Evolutionary conservation across 768 basidiomycete species (phyloP).

Genomic region (Rhodotorula paludigena): DNA sequence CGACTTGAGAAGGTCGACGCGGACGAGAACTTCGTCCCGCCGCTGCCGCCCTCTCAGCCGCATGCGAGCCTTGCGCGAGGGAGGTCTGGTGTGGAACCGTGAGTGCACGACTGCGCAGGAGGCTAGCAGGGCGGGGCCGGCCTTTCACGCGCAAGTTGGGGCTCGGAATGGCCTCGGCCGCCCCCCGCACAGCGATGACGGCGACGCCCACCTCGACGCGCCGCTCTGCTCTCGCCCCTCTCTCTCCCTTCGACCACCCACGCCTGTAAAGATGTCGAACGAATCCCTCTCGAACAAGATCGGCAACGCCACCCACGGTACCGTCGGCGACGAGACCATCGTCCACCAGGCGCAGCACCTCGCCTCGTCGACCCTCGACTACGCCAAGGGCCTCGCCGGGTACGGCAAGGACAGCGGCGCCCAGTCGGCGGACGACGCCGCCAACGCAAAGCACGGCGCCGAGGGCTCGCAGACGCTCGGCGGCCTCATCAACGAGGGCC

Average conservation of each 20-base stretch:
- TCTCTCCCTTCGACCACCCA: not conserved
- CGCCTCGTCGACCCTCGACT: conserved; percentile 19
- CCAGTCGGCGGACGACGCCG: not conserved
- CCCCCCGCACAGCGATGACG: too few relatives aligned
- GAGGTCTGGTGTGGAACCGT: too few relatives aligned
- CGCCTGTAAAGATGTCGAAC: not conserved
- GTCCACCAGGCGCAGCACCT: conserved; percentile 9
- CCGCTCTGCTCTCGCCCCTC: not conserved
- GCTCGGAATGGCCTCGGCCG: too few relatives aligned
- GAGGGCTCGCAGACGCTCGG: conserved; percentile 18
- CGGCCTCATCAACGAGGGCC: conserved; percentile 20
- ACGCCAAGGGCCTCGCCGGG: conserved; percentile 25
- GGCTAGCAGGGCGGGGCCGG: too few relatives aligned
- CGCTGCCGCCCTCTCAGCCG: too few relatives aligned
- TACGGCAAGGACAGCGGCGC: conserved; percentile 20
- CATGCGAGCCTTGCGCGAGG: too few relatives aligned
- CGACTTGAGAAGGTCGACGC: too few relatives aligned
- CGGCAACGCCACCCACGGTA: conserved; percentile 17
- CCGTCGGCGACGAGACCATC: conserved; percentile 25
- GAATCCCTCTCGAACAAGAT: conserved; percentile 11
- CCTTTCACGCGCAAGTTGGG: too few relatives aligned
- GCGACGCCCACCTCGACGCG: not conserved
- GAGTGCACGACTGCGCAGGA: too few relatives aligned
- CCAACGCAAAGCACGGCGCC: conserved; percentile 1
- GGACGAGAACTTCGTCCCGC: too few relatives aligned